These are phyloP conservation scores for Solanum microdontum DNA, from an alignment of 257 asterid genomes.

Conservation along the genomic window DNA sequence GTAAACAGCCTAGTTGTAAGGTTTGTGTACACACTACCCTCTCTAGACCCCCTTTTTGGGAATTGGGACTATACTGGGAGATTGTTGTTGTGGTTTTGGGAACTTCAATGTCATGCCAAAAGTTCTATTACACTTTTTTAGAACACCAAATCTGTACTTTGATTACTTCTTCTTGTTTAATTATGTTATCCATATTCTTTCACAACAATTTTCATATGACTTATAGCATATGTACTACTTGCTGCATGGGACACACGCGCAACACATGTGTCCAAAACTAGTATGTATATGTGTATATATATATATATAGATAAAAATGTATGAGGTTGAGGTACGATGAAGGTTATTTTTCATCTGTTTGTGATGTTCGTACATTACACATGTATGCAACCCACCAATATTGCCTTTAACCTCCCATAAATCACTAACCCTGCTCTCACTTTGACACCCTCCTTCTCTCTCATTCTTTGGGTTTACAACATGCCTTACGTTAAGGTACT, in stretches of 20 bases:
- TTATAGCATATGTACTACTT: not conserved
- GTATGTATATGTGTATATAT: too few relatives aligned
- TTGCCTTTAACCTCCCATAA: not conserved
- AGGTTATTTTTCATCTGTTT: not conserved
- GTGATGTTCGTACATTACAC: not conserved
- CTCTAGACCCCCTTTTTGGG: not conserved
- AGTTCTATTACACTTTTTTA: not conserved
- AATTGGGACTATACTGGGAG: not conserved
- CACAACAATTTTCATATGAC: not conserved
- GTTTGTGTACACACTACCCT: not conserved
- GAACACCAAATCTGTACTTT: not conserved
- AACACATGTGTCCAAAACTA: not conserved
- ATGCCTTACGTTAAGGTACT: not conserved
- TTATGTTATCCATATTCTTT: not conserved
- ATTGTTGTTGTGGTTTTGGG: not conserved
- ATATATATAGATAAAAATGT: too few relatives aligned
- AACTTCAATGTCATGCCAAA: not conserved
- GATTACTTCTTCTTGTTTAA: not conserved
- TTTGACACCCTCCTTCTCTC: not conserved
- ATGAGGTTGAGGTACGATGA: not conserved
- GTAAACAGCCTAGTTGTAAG: not conserved
- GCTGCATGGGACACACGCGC: not conserved
- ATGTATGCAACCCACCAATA: not conserved
- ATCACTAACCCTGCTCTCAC: not conserved
- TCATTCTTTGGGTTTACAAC: not conserved